Evolutionary conservation across 345 rosid genomes (phyloP), one percentile per base, ranked within the genome.

Genomic region (Bruguiera gymnorhiza): DNA sequence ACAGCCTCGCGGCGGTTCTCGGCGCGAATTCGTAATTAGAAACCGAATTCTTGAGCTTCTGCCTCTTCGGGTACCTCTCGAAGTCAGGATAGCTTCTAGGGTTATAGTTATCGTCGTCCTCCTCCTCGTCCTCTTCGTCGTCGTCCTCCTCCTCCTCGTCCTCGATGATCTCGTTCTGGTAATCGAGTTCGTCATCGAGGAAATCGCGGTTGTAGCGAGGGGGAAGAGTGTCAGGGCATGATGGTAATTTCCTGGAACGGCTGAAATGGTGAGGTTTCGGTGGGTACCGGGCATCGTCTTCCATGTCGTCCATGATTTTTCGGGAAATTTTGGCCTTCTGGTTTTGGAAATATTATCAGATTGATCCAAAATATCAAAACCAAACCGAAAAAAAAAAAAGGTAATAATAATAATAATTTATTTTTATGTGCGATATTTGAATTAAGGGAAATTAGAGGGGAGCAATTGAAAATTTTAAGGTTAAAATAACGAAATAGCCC

Each of bases 11-110:
- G 46, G 46, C 68, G 23, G 46, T 53, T 26, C 81, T 63, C 1
- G 84, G 73, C 1, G 72, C 80, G 5, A 75, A 70, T 32, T 72
- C 84, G 56, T 76, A 80, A 61, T 69, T 72, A 13, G 79, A 69
- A 46, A 54, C 78, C 7, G 68, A 30, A 26, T 39, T 76, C 48
- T 78, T 81, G 37, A 77, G 69, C 72, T 72, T 80, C 59, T 70
- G 87, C 76, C 79, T 77, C 63, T 84, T 82, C 7, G 81, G 78
- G 63, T 82, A 70, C 57, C 83, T 70, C 51, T 70, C 84, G 30
- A 77, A 78, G 4, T 74, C 73, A 30, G 48, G 46, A 57, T 70
- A 70, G 56, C 76, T 60, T 64, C 72, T 6, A 56, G 52, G 65
- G 55, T 11, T 57, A 29, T 72, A 20, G 36, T 30, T 21, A 36